Evolutionary conservation across 495 filamentous ascomycete genomes (phyloP), one percentile per base, ranked within the genome.

Genomic region (Xylaria nigripes): DNA sequence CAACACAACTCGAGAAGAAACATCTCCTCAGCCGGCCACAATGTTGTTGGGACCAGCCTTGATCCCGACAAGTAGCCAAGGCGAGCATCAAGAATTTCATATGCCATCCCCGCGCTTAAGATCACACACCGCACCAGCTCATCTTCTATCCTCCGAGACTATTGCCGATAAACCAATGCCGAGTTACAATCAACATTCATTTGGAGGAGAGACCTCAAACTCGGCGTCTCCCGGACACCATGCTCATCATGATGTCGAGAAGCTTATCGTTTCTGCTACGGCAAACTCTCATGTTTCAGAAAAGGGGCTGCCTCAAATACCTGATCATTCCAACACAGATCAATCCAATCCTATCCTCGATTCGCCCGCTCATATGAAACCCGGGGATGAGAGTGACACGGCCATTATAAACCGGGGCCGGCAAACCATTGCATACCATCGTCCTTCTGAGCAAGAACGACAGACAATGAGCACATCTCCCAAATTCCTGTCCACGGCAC

Each of bases 21-120:
- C 80, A n/a, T 86, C 84, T 15, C 80, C 82, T 13, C 77, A 76
- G 51, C 75, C 69, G 22, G 76, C 32, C 19, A 36, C 71, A 34
- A 76, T 69, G 60, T 81, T 82, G 24, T 81, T 84, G 1, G 74
- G 72, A 10, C 82, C 87, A 50, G 77, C 76, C 2, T 65, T 87
- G n/a, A 89, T 87, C 55, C 83, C 85, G 70, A 72, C 30, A 64
- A 60, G 3, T 70, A 75, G 6, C 44, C 46, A 36, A 42, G 15
- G 7, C 5, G 32, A 54, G 12, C 32, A 62, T 24, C 12, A 44
- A 24, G 44, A 56, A 60, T 13, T 72, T 66, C 30, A 68, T 60
- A 61, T 44, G 24, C 24, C 50, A 25, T 72, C 73, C 5, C 70
- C 81, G n/a, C 63, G 82, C 10, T 62, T 69, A 13, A 78, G 83